Conservation (phyloP, 192 early-diverging fungal genomes). For the Umbelopsis sp. region DNA sequence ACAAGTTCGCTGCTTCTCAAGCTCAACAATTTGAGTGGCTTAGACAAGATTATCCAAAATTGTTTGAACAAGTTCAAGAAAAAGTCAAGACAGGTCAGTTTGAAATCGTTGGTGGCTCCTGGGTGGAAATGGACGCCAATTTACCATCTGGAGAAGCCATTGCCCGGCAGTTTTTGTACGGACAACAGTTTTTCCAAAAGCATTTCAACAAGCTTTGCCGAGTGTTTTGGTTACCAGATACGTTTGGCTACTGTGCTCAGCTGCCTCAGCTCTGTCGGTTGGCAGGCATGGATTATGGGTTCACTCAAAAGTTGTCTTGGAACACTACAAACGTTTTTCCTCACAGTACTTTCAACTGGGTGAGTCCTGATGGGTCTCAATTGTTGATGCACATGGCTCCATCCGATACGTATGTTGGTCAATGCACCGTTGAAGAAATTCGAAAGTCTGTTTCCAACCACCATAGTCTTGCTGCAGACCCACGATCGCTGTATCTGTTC, state of each 20-base stretch:
- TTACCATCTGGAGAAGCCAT: conserved; percentile 90
- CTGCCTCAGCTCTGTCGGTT: conserved; percentile 40
- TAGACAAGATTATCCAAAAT: conserved; percentile 73
- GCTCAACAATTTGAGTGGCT: conserved; percentile 97
- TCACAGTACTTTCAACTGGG: conserved; percentile 92
- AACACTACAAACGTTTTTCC: conserved; percentile 98
- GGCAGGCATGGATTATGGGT: conserved; percentile 84
- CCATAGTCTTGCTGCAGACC: neutral
- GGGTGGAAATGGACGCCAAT: conserved; percentile 51
- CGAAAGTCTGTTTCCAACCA: neutral
- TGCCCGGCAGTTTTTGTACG: conserved; percentile 74
- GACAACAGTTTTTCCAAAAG: conserved; percentile 64
- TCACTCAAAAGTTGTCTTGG: conserved; percentile 98
- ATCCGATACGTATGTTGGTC: conserved; percentile 10
- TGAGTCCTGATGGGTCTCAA: conserved; percentile 79
- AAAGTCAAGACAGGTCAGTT: conserved; percentile 74
- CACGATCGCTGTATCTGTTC: neutral
- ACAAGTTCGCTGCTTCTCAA: conserved; percentile 88
- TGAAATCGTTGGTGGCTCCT: conserved; percentile 77
- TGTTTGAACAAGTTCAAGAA: conserved; percentile 77
- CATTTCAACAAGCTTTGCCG: conserved; percentile 66
- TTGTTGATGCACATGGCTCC: conserved; percentile 42
- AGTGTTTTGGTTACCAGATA: conserved; percentile 93
- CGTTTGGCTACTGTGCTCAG: conserved; percentile 62
- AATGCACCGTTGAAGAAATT: conserved; percentile 2